Evolutionary conservation across 1,284 basidiomycete species (phyloP), one percentile per base, ranked within the genome.

Genomic region (Tilletia horrida): DNA sequence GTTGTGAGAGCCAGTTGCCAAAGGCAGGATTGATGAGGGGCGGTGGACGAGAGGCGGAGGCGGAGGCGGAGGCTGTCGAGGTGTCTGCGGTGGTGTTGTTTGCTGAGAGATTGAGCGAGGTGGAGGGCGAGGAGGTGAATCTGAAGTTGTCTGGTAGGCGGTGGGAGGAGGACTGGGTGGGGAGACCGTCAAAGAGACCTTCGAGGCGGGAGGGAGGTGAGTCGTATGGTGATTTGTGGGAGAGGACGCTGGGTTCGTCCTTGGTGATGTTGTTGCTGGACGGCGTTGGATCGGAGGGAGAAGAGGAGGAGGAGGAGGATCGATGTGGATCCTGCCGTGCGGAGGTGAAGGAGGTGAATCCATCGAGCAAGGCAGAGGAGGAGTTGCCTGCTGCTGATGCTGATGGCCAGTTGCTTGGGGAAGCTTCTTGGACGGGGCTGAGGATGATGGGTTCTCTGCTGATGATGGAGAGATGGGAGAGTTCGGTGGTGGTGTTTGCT

Each of bases 141-240:
- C 31, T 11, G 55, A 59, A 59, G 14, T 35, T 29, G 55, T 25
- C 29, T 7, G 55, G 55, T 11, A 59, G 55, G 14, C 31, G 27
- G 29, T 13, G 27, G 3, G 55, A 40, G 27, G 27, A 29, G 27
- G 55, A 59, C 27, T 31, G 55, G 55, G 55, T 14, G 31, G 55
- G 55, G 18, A 59, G 55, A 35, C 55, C 55, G 14, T 59, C 55
- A 21, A 59, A 59, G 27, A 59, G 55, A 35, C 55, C 55, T 29
- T 29, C 55, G 9, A 59, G 55, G 18, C 55, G 55, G 13, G 55
- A 18, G 7, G 55, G 55, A 1, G 55, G 55, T 0, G 55, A 59
- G 55, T 59, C 29, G 29, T 59, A 59, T 3, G 55, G 55, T 18
- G 29, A 35, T 21, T 35, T 59, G 13, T 59, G 9, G 29, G 35